These are phyloP conservation scores for Curvularia spicifera DNA, from an alignment of 2,329 filamentous ascomycete species.

Conservation along the genomic window DNA sequence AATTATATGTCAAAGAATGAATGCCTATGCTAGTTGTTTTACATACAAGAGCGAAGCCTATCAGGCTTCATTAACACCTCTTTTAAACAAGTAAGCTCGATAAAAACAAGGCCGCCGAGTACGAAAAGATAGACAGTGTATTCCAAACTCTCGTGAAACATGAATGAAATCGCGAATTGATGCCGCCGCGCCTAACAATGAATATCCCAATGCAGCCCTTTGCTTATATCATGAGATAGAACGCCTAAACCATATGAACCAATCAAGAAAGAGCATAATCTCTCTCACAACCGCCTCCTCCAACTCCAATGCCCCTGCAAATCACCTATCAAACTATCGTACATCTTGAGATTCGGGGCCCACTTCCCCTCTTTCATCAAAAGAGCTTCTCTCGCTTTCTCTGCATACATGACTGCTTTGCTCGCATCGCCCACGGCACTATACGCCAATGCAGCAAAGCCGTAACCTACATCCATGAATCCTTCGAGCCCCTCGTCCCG, in stretches of 20 bases:
- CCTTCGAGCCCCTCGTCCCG: conserved; percentile 47
- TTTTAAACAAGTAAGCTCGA: background rate
- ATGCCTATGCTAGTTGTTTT: too few species aligned
- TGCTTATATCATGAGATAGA: background rate
- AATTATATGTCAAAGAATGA: background rate
- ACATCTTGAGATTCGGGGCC: conserved; percentile 44
- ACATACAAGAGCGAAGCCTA: too few species aligned
- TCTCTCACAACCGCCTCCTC: conserved; percentile 6
- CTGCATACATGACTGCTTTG: conserved; percentile 44
- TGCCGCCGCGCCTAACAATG: background rate
- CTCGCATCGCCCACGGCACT: conserved; percentile 40
- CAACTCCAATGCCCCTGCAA: conserved; percentile 17
- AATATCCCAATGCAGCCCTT: background rate
- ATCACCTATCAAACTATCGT: conserved; percentile 30
- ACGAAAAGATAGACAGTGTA: background rate
- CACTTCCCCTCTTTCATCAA: conserved; percentile 49
- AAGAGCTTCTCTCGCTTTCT: conserved; percentile 43
- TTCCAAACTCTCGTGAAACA: background rate
- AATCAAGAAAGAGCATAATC: background rate
- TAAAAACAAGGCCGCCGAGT: background rate
- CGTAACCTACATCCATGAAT: conserved; percentile 51
- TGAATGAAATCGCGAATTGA: background rate
- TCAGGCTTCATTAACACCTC: too few species aligned
- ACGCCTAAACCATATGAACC: background rate
- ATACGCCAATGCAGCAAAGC: conserved; percentile 50